Conservation (phyloP, 202 grass and related monocot genomes). For the Elaeis oleifera region DNA sequence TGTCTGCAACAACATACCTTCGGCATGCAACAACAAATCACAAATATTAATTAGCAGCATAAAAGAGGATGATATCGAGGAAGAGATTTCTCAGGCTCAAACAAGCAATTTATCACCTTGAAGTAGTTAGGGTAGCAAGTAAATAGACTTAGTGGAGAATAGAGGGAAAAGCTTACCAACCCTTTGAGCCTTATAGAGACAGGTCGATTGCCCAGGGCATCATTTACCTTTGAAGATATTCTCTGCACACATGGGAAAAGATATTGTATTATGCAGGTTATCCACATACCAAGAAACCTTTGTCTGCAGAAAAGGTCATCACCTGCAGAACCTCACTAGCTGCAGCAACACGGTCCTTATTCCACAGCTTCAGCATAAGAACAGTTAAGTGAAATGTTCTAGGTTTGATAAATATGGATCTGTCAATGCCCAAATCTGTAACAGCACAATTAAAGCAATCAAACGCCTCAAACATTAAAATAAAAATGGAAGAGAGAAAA, state of each 20-base stretch:
- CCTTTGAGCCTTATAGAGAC: constrained; percentile 71
- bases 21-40: too few relatives aligned
- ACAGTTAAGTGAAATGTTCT: constrained; percentile 93
- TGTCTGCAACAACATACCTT: too few relatives aligned
- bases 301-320: constrained; percentile 23
- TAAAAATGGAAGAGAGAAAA: constrained; percentile 12
- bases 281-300: constrained; percentile 7
- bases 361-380: constrained; percentile 96
- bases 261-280: constrained; percentile 1
- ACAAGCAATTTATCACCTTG: too few relatives aligned
- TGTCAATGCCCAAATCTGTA: constrained; percentile 71
- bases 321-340: constrained; percentile 84
- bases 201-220: constrained; percentile 76
- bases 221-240: constrained; percentile 68
- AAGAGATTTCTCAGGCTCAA: too few relatives aligned
- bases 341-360: constrained; percentile 57
- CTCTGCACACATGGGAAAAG: constrained; percentile 33
- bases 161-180: constrained; percentile 43
- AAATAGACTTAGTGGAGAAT: too few relatives aligned
- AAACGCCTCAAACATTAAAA: constrained; percentile 7
- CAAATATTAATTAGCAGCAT: too few relatives aligned
- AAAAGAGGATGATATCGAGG: too few relatives aligned
- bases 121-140: too few relatives aligned
- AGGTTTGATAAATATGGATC: constrained; percentile 90
- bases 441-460: constrained; percentile 17